Conservation (phyloP, 2,329 filamentous ascomycete species). For the Curvularia sp. region DNA sequence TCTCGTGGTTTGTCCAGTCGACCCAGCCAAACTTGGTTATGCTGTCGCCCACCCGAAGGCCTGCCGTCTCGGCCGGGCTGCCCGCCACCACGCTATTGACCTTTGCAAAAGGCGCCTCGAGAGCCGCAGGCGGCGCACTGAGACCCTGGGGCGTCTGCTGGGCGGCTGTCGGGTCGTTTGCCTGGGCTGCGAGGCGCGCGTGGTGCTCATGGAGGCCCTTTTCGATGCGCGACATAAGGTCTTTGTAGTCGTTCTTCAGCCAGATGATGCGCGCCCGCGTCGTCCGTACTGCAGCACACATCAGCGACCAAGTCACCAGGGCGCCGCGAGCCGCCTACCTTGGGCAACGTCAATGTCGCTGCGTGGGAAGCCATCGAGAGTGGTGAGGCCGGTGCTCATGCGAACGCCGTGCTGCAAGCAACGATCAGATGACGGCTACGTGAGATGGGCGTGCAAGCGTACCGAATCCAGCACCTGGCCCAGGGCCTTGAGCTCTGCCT, state of each 20-base stretch:
- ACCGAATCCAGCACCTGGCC: conserved; percentile 89
- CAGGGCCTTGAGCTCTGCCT: conserved; percentile 84
- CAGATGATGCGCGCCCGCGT: conserved; percentile 88
- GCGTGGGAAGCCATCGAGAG: conserved; percentile 88
- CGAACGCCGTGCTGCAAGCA: conserved; percentile 80
- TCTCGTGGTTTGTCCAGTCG: conserved; percentile 84
- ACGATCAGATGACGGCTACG: conserved; percentile 23
- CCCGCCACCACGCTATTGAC: conserved; percentile 81
- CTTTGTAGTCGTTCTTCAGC: conserved; percentile 91
- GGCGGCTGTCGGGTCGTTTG: conserved; percentile 46
- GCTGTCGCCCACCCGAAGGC: conserved; percentile 78
- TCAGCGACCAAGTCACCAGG: conserved; percentile 22
- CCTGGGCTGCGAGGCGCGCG: conserved; percentile 65
- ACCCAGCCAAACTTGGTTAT: conserved; percentile 86
- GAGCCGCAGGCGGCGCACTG: conserved; percentile 39
- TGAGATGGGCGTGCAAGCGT: conserved; percentile 40
- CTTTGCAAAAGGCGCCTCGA: conserved; percentile 78
- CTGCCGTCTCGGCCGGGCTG: conserved; percentile 84
- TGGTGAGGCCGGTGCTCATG: conserved; percentile 88
- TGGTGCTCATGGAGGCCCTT: conserved; percentile 89
- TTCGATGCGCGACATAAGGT: conserved; percentile 83
- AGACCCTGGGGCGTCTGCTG: conserved; percentile 29
- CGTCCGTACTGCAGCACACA: conserved; percentile 76
- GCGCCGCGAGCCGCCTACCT: conserved; percentile 62
- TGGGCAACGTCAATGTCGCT: conserved; percentile 95